These are phyloP conservation scores for Aspergillus glaucus DNA, from an alignment of 2,329 filamentous ascomycete genomes.

Conservation along the genomic window DNA sequence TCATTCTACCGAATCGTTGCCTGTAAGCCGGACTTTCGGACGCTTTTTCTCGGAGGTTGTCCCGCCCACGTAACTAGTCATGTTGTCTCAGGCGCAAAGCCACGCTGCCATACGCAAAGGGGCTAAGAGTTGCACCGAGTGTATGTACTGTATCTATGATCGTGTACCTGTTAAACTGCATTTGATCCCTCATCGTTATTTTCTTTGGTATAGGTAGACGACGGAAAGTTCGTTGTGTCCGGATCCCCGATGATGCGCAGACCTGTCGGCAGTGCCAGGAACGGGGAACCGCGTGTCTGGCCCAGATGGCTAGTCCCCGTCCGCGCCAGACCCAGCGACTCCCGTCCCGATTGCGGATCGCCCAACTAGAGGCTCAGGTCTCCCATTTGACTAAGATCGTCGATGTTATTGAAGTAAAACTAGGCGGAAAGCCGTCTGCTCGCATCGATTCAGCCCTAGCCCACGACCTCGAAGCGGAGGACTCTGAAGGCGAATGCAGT, in stretches of 20 bases:
- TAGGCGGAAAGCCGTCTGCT: conserved; percentile 5
- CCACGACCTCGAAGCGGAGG: conserved; percentile 1
- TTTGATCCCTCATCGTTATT: background rate
- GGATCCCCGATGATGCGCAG: conserved; percentile 7
- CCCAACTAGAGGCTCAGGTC: conserved; percentile 13
- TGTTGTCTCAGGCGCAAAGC: too few species aligned
- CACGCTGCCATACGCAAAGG: conserved; percentile 9
- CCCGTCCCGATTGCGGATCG: conserved; percentile 12
- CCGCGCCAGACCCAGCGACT: conserved; percentile 6
- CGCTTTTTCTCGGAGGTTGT: too few species aligned
- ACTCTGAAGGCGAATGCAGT: conserved; percentile 8
- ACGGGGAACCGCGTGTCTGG: conserved; percentile 10
- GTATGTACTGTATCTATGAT: conserved; percentile 6
- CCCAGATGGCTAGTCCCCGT: conserved; percentile 7
- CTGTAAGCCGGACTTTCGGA: too few species aligned
- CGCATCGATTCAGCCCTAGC: background rate
- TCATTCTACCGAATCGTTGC: too few species aligned
- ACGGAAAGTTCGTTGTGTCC: conserved; percentile 14
- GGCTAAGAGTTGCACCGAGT: conserved; percentile 16
- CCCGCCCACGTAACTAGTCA: too few species aligned
- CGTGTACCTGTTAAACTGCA: background rate
- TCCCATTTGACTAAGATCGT: conserved; percentile 9
- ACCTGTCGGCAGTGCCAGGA: conserved; percentile 14
- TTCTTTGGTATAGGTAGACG: conserved; percentile 8
- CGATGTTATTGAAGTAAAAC: conserved; percentile 6